Conservation (phyloP, 495 filamentous ascomycete genomes). For the Rusavskia elegans region DNA sequence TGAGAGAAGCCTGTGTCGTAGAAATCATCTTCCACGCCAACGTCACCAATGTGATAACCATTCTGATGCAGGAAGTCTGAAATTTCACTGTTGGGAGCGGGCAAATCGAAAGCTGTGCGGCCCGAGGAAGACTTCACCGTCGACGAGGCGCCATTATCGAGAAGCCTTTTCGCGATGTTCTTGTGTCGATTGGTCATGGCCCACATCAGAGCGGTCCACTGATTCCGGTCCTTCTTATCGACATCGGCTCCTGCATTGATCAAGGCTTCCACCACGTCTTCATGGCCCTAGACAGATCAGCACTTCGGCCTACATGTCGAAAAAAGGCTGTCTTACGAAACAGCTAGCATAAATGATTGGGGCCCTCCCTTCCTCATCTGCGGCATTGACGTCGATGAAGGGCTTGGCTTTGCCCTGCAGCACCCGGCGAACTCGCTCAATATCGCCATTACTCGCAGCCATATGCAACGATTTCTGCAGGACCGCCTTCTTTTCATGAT, state of each 20-base stretch:
- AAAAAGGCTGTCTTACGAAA: constrained; percentile 50
- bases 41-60: constrained; percentile 77
- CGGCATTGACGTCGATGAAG: constrained; percentile 75
- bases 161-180: constrained; percentile 74
- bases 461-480: constrained; percentile 83
- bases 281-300: constrained; percentile 52
- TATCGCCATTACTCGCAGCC: constrained; percentile 93
- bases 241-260: constrained; percentile 80
- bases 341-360: constrained; percentile 97
- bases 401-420: constrained; percentile 56
- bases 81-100: constrained; percentile 87
- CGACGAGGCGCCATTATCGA: constrained; percentile 89
- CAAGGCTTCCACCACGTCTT: constrained; percentile 71
- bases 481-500: constrained; percentile 60
- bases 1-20: constrained; percentile 88
- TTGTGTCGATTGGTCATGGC: constrained; percentile 98
- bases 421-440: constrained; percentile 62
- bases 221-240: constrained; percentile 84
- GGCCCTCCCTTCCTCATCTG: constrained; percentile 88
- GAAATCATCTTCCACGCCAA: constrained; percentile 84
- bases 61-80: constrained; percentile 87
- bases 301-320: neutral
- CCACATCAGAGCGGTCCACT: constrained; percentile 99
- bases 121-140: constrained; percentile 89
- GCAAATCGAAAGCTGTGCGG: constrained; percentile 92